Evolutionary conservation across 768 basidiomycete species (phyloP).

Genomic region (Lactarius tabidus): DNA sequence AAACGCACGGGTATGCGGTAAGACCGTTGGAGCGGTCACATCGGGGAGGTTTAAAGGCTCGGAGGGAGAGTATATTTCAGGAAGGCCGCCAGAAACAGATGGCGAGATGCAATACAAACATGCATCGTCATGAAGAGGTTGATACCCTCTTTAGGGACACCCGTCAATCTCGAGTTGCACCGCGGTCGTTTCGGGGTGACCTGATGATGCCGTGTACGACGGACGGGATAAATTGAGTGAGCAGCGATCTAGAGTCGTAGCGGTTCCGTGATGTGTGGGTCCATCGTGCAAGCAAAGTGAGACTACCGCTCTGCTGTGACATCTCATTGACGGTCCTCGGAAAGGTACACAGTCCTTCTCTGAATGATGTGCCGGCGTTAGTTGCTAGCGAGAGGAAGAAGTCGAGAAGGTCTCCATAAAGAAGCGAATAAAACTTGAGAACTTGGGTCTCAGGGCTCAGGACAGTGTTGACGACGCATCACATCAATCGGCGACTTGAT

Average conservation of each 20-base stretch:
- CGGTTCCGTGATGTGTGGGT: constrained; percentile 8
- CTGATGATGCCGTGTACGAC: background rate
- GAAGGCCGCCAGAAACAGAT: constrained; percentile 13
- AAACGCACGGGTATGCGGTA: background rate
- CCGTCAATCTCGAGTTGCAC: constrained; percentile 8
- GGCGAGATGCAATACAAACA: constrained; percentile 13
- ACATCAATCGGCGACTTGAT: background rate
- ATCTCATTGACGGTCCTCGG: constrained; percentile 5
- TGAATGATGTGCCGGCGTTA: background rate
- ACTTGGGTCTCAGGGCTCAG: background rate
- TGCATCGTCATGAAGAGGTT: background rate
- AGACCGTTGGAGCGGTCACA: constrained; percentile 1
- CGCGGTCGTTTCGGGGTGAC: constrained; percentile 6
- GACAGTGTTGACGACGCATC: background rate
- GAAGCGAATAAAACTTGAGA: background rate
- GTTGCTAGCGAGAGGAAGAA: constrained; percentile 1
- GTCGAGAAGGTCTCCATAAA: background rate
- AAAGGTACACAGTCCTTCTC: constrained; percentile 1
- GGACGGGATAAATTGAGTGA: background rate
- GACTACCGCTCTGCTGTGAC: background rate
- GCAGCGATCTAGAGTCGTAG: background rate
- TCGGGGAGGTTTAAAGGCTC: background rate
- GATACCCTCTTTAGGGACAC: constrained; percentile 1
- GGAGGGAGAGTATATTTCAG: background rate
- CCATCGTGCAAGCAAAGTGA: background rate